phyloP scores from a whole-genome alignment of 176 grass and related monocot genomes.

The Oryza longistaminata region DNA sequence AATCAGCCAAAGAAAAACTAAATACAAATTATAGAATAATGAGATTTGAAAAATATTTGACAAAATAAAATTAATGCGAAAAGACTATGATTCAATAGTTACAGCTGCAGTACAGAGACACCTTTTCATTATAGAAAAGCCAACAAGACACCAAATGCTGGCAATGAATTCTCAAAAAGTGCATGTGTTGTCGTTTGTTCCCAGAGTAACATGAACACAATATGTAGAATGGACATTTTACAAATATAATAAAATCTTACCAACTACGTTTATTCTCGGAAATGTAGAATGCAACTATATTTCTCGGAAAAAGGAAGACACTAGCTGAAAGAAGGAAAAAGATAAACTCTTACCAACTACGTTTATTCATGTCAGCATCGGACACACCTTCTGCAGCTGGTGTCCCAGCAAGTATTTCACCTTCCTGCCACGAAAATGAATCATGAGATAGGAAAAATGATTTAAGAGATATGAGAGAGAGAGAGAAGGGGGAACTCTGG shows the following conservation, averaged over 20 bases:
- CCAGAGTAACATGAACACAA: slow-evolving; percentile 8
- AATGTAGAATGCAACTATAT: neutral
- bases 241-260: slow-evolving; percentile 16
- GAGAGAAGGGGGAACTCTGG: neutral
- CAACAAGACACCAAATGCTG: neutral
- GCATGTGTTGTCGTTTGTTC: neutral
- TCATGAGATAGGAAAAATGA: slow-evolving; percentile 34
- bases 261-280: too few species aligned
- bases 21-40: slow-evolving; percentile 2
- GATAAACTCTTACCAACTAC: slow-evolving; percentile 62
- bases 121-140: neutral
- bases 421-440: slow-evolving; percentile 60
- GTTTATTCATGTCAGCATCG: slow-evolving; percentile 87
- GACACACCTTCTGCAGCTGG: slow-evolving; percentile 90
- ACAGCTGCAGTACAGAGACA: neutral
- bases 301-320: neutral
- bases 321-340: neutral
- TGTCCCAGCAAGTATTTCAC: slow-evolving; percentile 78
- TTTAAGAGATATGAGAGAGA: neutral
- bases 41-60: neutral
- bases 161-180: neutral
- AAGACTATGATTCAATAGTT: neutral
- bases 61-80: neutral
- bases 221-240: neutral
- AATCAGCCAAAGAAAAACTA: neutral